Evolutionary conservation across 2,329 filamentous ascomycete species (phyloP).

Genomic region (Epichloe baconii): DNA sequence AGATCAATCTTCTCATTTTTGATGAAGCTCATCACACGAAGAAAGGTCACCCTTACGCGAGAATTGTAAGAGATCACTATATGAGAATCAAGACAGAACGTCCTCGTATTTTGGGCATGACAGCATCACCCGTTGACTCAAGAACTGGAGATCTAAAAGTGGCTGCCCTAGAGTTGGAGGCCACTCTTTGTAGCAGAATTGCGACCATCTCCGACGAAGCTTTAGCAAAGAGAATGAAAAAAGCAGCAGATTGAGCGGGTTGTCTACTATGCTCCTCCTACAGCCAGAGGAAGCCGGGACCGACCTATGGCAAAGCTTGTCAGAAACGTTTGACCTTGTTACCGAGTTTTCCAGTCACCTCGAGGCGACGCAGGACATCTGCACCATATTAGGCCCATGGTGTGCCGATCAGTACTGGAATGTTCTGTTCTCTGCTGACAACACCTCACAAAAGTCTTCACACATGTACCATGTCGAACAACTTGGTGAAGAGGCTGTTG

Average conservation of each 20-base stretch:
- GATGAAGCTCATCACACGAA: constrained; percentile 96
- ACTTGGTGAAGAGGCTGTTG: neutral
- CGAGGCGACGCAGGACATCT: constrained; percentile 43
- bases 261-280: constrained; percentile 31
- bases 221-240: constrained; percentile 12
- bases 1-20: constrained; percentile 84
- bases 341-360: constrained; percentile 43
- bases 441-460: constrained; percentile 45
- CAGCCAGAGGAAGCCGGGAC: constrained; percentile 42
- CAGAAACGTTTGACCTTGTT: constrained; percentile 27
- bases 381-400: constrained; percentile 65
- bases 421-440: constrained; percentile 46
- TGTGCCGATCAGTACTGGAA: constrained; percentile 73
- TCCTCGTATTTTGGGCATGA: constrained; percentile 89
- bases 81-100: constrained; percentile 33
- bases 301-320: constrained; percentile 45
- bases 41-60: constrained; percentile 80
- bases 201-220: constrained; percentile 48
- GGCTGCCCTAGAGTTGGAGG: constrained; percentile 63
- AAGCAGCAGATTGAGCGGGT: constrained; percentile 36
- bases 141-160: constrained; percentile 53
- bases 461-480: constrained; percentile 17
- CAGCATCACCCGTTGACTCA: constrained; percentile 83
- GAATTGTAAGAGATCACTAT: constrained; percentile 84
- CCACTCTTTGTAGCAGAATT: constrained; percentile 67